Conservation (phyloP, 768 basidiomycete genomes). For the Suillus brevipes region DNA sequence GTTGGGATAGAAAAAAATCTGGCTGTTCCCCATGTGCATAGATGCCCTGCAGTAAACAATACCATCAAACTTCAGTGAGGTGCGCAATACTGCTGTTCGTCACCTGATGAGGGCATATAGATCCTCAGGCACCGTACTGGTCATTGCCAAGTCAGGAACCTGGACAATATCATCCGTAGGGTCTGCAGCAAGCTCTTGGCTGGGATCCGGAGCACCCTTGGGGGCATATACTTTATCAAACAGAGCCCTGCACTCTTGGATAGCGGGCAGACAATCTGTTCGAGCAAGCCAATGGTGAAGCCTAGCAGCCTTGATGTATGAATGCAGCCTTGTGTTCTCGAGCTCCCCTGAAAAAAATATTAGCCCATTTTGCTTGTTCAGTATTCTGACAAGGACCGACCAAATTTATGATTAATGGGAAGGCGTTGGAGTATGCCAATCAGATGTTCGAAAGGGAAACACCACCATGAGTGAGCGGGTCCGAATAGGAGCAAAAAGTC, state of each 20-base stretch:
- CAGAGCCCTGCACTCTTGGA: constrained; percentile 10
- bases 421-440: constrained; percentile 39
- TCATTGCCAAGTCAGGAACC: no score
- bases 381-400: constrained; percentile 17
- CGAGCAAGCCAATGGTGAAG: constrained; percentile 13
- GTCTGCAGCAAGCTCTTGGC: not conserved
- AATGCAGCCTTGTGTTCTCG: constrained; percentile 11
- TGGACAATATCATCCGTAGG: not conserved
- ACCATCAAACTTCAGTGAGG: not conserved
- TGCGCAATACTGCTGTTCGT: not conserved
- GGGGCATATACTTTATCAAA: constrained; percentile 5
- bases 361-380: not conserved
- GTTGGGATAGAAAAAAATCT: no score
- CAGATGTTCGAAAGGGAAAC: constrained; percentile 38
- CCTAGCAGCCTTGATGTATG: constrained; percentile 17
- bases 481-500: constrained; percentile 38
- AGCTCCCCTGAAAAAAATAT: constrained; percentile 11
- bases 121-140: not conserved
- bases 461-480: constrained; percentile 41
- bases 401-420: constrained; percentile 32
- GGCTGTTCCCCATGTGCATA: not conserved
- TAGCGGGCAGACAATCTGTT: constrained; percentile 12
- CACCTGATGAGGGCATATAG: not conserved
- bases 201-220: not conserved
- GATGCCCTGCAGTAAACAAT: constrained; percentile 2